phyloP scores from a whole-genome alignment of 176 grass and related monocot species.

The Lolium multiflorum region DNA sequence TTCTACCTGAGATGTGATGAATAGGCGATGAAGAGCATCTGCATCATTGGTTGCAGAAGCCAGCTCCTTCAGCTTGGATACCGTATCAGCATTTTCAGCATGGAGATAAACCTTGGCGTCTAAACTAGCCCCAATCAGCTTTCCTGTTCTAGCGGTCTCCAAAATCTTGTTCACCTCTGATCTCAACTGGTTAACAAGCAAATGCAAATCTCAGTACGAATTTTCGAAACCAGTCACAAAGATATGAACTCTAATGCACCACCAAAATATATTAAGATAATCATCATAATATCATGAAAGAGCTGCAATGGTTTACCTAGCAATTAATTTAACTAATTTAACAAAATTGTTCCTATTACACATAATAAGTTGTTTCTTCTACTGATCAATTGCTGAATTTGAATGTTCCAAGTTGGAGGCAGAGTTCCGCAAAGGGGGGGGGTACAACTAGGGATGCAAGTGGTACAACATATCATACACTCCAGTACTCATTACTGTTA shows the following conservation, averaged over 20 bases:
- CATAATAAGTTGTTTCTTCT: conserved; percentile 19
- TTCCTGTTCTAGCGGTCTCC: conserved; percentile 87
- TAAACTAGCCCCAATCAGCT: conserved; percentile 93
- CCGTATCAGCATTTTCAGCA: conserved; percentile 48
- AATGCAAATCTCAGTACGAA: conserved; percentile 3
- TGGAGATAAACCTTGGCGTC: conserved; percentile 91
- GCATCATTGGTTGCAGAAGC: conserved; percentile 82
- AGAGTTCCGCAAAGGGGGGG: no score
- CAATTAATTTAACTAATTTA: not conserved
- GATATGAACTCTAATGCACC: conserved; percentile 16
- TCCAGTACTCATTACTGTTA: not conserved
- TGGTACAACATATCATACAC: not conserved
- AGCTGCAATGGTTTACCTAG: not conserved
- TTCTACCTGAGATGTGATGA: conserved; percentile 93
- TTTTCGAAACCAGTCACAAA: not conserved
- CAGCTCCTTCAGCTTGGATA: conserved; percentile 70
- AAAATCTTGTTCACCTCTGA: conserved; percentile 99
- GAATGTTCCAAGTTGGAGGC: conserved; percentile 31
- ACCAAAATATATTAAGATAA: conserved; percentile 16
- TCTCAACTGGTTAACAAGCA: conserved; percentile 68
- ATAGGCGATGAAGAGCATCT: conserved; percentile 79
- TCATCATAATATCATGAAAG: conserved; percentile 17
- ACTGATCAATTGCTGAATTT: not conserved
- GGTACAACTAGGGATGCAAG: not conserved
- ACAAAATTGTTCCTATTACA: conserved; percentile 24